phyloP scores from a whole-genome alignment of 2,329 filamentous ascomycete species.

The Colletotrichum karsti region DNA sequence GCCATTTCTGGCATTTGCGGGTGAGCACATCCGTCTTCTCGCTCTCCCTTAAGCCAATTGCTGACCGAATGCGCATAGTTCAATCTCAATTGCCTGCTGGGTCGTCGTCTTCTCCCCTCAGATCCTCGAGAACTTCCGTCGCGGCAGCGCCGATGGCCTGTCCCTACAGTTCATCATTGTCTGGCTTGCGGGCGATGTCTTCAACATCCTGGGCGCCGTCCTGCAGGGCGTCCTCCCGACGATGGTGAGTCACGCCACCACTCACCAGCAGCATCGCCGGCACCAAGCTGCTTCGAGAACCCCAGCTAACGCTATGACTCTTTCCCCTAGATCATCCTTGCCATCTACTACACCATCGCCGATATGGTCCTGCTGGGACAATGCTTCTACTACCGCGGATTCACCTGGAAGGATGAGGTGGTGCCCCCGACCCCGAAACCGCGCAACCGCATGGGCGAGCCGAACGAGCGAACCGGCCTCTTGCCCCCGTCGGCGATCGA shows the following conservation, averaged over 20 bases:
- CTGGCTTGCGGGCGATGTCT: slow-evolving; percentile 94
- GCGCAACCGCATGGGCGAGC: slow-evolving; percentile 41
- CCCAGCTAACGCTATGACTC: slow-evolving; percentile 23
- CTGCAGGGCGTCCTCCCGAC: slow-evolving; percentile 92
- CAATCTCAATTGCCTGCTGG: slow-evolving; percentile 97
- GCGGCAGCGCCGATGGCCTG: slow-evolving; percentile 85
- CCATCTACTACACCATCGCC: slow-evolving; percentile 91
- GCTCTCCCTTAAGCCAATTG: not conserved
- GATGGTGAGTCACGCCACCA: slow-evolving; percentile 65
- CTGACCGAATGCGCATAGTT: slow-evolving; percentile 57
- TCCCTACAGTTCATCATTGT: slow-evolving; percentile 92
- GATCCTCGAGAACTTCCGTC: slow-evolving; percentile 93
- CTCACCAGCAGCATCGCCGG: not conserved
- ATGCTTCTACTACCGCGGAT: slow-evolving; percentile 95
- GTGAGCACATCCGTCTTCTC: slow-evolving; percentile 51
- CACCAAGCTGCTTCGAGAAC: slow-evolving; percentile 11
- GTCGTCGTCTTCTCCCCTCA: slow-evolving; percentile 97
- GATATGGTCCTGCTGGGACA: slow-evolving; percentile 89
- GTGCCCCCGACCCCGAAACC: slow-evolving; percentile 51
- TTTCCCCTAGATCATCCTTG: slow-evolving; percentile 76
- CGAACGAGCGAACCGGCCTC: slow-evolving; percentile 63
- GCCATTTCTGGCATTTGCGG: slow-evolving; percentile 93
- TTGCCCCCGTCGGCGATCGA: slow-evolving; percentile 39
- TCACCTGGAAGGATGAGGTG: slow-evolving; percentile 69
- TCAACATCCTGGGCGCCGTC: slow-evolving; percentile 94